These are phyloP conservation scores for Amaranthus palmeri DNA, from an alignment of 148 eudicot genomes.

Conservation along the genomic window DNA sequence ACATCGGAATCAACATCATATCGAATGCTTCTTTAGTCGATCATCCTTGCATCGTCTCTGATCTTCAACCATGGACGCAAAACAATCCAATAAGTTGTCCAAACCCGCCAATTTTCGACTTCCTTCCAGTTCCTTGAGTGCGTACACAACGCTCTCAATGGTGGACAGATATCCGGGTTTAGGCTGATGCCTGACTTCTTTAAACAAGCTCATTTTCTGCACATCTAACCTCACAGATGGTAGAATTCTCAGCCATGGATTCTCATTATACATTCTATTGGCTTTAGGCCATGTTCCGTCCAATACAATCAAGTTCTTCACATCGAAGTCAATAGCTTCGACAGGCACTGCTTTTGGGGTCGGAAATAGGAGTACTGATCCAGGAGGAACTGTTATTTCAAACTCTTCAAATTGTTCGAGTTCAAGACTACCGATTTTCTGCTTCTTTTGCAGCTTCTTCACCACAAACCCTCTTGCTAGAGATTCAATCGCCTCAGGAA, in stretches of 20 bases:
- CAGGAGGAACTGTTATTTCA: conserved; percentile 52
- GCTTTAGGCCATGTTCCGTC: conserved; percentile 96
- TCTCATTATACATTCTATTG: conserved; percentile 71
- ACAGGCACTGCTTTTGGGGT: conserved; percentile 41
- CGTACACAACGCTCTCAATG: conserved; percentile 78
- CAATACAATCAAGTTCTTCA: conserved; percentile 78
- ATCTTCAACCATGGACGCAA: conserved; percentile 81
- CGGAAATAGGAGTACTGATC: conserved; percentile 72
- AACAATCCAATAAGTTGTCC: conserved; percentile 57
- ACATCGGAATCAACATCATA: neutral
- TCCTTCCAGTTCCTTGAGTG: conserved; percentile 55
- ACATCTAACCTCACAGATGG: conserved; percentile 69
- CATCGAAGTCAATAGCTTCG: conserved; percentile 46
- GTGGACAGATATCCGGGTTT: conserved; percentile 72
- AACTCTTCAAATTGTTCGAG: conserved; percentile 48
- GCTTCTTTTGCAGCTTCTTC: conserved; percentile 44
- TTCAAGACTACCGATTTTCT: conserved; percentile 29
- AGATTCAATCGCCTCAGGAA: conserved; percentile 16
- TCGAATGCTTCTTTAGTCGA: conserved; percentile 35
- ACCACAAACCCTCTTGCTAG: conserved; percentile 53
- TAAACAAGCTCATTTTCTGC: conserved; percentile 61
- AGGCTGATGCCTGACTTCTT: conserved; percentile 82
- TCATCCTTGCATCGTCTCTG: conserved; percentile 70
- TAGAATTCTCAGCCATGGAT: conserved; percentile 76
- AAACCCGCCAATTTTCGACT: conserved; percentile 38